Percentiles rank a stretch among this genome's conserved stretches.
Evolutionary conservation across 768 basidiomycete genomes (phyloP).

Genomic region (Ephemerocybe angulata): DNA sequence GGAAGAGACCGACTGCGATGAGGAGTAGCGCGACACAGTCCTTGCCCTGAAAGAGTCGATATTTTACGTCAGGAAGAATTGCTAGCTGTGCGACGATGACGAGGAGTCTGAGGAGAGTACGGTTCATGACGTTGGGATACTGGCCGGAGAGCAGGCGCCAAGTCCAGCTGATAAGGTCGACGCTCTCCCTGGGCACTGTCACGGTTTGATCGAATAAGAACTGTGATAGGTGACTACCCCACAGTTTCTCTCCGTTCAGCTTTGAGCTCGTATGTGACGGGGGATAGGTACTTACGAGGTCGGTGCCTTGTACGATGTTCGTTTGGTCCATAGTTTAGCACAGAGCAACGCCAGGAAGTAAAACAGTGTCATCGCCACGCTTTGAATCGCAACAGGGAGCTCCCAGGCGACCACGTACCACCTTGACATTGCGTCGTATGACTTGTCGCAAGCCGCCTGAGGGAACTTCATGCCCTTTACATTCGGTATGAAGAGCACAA

Average conservation of each 20-base stretch:
- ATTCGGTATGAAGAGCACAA: background rate
- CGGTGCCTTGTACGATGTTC: background rate
- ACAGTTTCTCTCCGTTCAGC: background rate
- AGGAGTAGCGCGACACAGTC: background rate
- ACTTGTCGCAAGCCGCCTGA: conserved; percentile 4
- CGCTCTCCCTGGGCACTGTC: too few species aligned
- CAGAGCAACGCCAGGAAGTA: background rate
- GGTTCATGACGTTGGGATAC: conserved; percentile 5
- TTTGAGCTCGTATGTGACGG: background rate
- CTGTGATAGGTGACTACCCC: too few species aligned
- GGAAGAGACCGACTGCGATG: background rate
- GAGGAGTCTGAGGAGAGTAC: background rate
- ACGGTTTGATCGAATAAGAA: too few species aligned
- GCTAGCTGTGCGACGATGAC: background rate
- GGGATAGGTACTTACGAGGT: background rate
- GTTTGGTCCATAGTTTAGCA: too few species aligned
- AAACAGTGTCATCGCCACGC: background rate
- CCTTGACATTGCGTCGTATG: background rate
- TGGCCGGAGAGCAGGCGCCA: too few species aligned
- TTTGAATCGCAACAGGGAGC: conserved; percentile 5
- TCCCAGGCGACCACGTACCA: conserved; percentile 5
- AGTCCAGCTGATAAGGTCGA: too few species aligned
- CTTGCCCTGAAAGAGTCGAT: background rate
- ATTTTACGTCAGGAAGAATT: background rate
- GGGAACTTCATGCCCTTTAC: background rate